These are phyloP conservation scores for Phialophora chinensis DNA, from an alignment of 2,329 filamentous ascomycete genomes.

Conservation along the genomic window DNA sequence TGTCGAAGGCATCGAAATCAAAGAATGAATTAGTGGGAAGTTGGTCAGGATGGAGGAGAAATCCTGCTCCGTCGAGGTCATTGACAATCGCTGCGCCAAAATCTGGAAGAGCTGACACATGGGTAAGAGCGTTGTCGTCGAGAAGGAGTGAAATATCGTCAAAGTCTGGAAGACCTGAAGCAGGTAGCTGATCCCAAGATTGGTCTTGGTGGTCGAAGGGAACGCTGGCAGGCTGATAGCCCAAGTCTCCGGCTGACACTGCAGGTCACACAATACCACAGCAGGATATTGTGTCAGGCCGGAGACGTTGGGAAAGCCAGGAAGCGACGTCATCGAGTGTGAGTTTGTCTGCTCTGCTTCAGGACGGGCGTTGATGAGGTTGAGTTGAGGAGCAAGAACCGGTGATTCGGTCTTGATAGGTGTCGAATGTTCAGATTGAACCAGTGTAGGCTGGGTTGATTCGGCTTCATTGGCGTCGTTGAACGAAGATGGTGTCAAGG, in stretches of 20 bases:
- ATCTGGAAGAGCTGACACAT: constrained; percentile 72
- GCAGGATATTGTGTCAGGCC: constrained; percentile 99
- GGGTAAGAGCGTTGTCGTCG: constrained; percentile 70
- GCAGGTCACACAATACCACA: constrained; percentile 99
- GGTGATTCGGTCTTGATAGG: constrained; percentile 37
- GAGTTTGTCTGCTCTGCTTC: constrained; percentile 48
- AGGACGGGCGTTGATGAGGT: constrained; percentile 41
- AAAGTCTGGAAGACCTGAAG: constrained; percentile 69
- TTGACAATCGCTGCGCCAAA: constrained; percentile 77
- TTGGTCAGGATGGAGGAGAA: constrained; percentile 48
- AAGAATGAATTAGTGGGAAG: constrained; percentile 61
- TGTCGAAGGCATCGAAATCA: constrained; percentile 60
- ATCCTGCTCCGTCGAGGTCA: constrained; percentile 65
- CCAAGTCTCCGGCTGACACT: constrained; percentile 86
- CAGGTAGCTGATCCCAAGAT: constrained; percentile 47
- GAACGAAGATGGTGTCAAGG: constrained; percentile 49
- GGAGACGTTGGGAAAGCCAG: constrained; percentile 53
- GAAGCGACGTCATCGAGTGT: constrained; percentile 42
- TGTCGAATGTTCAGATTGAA: constrained; percentile 41
- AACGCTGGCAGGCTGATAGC: constrained; percentile 55
- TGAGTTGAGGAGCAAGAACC: constrained; percentile 36
- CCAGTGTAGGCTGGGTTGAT: constrained; percentile 41
- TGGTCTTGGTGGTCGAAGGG: constrained; percentile 49
- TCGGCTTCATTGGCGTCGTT: constrained; percentile 49
- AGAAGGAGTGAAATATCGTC: constrained; percentile 67